Evolutionary conservation across 805 yeast genomes (phyloP), one percentile per base, ranked within the genome.

Genomic region (Ogataea philodendri): DNA sequence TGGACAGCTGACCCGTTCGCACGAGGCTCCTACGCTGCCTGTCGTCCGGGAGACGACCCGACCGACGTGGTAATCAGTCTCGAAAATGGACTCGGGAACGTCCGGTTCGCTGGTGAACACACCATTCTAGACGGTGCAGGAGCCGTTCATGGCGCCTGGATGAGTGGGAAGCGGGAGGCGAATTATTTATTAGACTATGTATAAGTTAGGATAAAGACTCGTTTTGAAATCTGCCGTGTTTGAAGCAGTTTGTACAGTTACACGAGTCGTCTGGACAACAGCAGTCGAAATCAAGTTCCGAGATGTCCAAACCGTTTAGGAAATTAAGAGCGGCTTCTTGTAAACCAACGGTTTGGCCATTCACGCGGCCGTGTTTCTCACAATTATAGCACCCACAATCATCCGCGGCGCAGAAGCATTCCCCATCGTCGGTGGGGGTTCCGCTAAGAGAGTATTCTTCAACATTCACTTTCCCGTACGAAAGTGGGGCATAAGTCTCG

Each of bases 81-180:
- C 39, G 66, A 73, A 13, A 72, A 73, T 15, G 84, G 87, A 0
- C 63, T 71, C 14, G 77, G 70, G 9, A 65, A 68, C 7, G 61
- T 88, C 3, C 66, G 95, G 26, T 88, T 88, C 66, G 96, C 96
- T 0, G 96, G 96, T 6, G 96, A 88, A 54, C 96, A 88, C 56
- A 83, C 96, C 0, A 76, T 78, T 15, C 62, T 76, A 47, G 95
- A 86, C 46, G 96, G 95, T 6, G 83, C 87, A 10, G 96, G 96
- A 0, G 88, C 95, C 48, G 93, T 83, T 5, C 94, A 88, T 55
- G 96, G 95, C 0, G 96, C 96, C 0, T 86, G 85, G 76, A 65
- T 67, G 42, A 81, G 90, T 51, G 96, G 64, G 2, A 41, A 35
- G 15, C 43, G 62, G n/a, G 63, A 59, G 38, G 57, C 62, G 1